phyloP scores from a whole-genome alignment of 805 yeast species.

The Ogataea pignaliae region DNA sequence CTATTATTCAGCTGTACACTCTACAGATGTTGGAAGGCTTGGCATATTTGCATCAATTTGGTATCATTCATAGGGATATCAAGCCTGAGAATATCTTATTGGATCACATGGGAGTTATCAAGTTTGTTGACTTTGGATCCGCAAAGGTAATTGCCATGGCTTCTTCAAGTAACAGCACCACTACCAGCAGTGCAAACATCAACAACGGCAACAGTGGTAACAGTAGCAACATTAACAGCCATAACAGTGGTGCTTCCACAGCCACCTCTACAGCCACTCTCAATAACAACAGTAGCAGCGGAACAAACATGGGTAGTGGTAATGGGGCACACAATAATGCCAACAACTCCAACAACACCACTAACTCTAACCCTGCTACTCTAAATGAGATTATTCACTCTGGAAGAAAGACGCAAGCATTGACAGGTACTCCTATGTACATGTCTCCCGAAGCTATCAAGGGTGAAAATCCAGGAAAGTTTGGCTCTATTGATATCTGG shows the following conservation, averaged over 20 bases:
- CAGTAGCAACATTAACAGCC: not conserved
- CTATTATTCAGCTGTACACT: slow-evolving; percentile 85
- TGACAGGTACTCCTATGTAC: slow-evolving; percentile 97
- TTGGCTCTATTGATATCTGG: slow-evolving; percentile 86
- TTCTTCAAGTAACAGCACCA: slow-evolving; percentile 27
- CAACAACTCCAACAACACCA: not conserved
- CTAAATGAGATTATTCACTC: slow-evolving; percentile 16
- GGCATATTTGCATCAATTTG: slow-evolving; percentile 89
- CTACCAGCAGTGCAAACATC: slow-evolving; percentile 20
- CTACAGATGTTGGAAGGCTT: slow-evolving; percentile 92
- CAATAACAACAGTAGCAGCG: slow-evolving; percentile 10
- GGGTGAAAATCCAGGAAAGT: slow-evolving; percentile 57
- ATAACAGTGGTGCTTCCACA: slow-evolving; percentile 4
- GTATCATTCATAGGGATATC: slow-evolving; percentile 94
- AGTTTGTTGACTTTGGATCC: slow-evolving; percentile 97
- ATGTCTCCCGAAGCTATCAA: slow-evolving; percentile 97
- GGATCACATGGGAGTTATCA: slow-evolving; percentile 89
- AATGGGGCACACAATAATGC: not conserved
- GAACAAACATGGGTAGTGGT: slow-evolving; percentile 30
- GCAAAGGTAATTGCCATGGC: slow-evolving; percentile 82
- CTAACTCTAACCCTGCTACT: slow-evolving; percentile 10
- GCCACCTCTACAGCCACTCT: slow-evolving; percentile 49
- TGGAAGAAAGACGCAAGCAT: slow-evolving; percentile 28
- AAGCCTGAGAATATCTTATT: slow-evolving; percentile 91
- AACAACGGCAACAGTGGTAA: not conserved